Conservation (phyloP, 2,329 filamentous ascomycete species). For the Epichloe sylvatica region DNA sequence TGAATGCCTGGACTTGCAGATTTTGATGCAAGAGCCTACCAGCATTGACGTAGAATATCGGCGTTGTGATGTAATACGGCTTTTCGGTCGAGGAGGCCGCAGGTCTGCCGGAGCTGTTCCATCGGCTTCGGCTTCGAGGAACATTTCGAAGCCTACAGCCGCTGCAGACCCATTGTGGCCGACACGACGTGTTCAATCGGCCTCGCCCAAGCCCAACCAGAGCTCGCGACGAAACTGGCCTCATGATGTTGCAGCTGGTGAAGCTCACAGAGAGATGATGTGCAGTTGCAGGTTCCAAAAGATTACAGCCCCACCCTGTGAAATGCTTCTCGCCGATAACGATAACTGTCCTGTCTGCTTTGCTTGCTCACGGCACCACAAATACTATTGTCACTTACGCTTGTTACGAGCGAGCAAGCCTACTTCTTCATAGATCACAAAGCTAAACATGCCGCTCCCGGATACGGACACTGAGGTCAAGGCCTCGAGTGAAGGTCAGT, state of each 20-base stretch:
- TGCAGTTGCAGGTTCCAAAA: not conserved
- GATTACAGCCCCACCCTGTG: not conserved
- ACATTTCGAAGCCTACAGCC: slow-evolving; percentile 14
- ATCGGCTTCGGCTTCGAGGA: slow-evolving; percentile 13
- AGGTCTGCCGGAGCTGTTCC: slow-evolving; percentile 18
- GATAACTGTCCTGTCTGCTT: not conserved
- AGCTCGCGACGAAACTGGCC: slow-evolving; percentile 14
- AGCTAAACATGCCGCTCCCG: slow-evolving; percentile 20
- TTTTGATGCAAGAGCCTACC: slow-evolving; percentile 31
- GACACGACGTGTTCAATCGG: slow-evolving; percentile 9
- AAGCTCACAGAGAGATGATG: not conserved
- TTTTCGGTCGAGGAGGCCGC: slow-evolving; percentile 32
- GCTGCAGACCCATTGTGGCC: slow-evolving; percentile 15
- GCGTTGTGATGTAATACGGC: slow-evolving; percentile 89
- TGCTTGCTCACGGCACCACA: not conserved
- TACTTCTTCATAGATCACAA: not conserved
- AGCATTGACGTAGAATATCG: slow-evolving; percentile 98
- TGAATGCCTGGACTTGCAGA: not conserved
- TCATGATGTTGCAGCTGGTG: slow-evolving; percentile 12
- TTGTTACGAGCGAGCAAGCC: not conserved
- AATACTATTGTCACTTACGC: not conserved
- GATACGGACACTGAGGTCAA: slow-evolving; percentile 30
- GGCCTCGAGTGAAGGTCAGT: slow-evolving; percentile 32
- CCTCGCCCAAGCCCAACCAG: slow-evolving; percentile 12
- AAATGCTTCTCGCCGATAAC: not conserved